Evolutionary conservation across 805 yeast species (phyloP), one percentile per base, ranked within the genome.

Genomic region (Yarrowia sp.): DNA sequence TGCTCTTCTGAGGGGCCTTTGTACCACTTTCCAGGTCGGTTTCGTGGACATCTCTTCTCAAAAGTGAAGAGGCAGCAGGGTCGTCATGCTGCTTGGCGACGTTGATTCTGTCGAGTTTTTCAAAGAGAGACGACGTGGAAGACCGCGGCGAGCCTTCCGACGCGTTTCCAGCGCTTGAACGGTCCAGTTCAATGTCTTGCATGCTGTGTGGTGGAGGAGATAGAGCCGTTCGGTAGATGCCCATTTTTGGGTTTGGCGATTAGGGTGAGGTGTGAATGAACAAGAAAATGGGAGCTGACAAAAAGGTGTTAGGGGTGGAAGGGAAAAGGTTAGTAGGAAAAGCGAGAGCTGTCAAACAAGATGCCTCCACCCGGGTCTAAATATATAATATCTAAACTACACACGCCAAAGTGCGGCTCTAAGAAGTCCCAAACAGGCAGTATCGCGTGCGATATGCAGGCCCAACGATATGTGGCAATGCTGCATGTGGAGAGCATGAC

Each of bases 91-190:
- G 45, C 31, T 41, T 55, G 28, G 47, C 47, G 15, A 38, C 13
- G 35, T 58, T 58, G 32, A 58, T 58, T 33, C 42, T 17, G 15
- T 58, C 64, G 35, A 58, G 64, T 10, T 44, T 58, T 58, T 58
- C 64, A 36, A 58, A 58, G 43, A 58, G 43, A 14, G 64, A 58
- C 32, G 64, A 58, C n/a, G 64, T 58, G 11, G 64, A 58, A 18
- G 64, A 58, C 8, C 64, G 41, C 5, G 64, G 64, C 41, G 64
- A 58, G 48, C 41, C 61, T n/a, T 8, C 32, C 13, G 42, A 33
- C 32, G 51, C 50, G 35, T 44, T n/a, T 0, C 39, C 31, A 3
- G 6, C 31, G n/a, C 13, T 38, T 6, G 38, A n/a, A 31, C 36
- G 60, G 13, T 53, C 45, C 47, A 55, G 18, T 31, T 55, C 61